phyloP scores from a whole-genome alignment of 306 rosid species.

The Pyrus pyrifolia region DNA sequence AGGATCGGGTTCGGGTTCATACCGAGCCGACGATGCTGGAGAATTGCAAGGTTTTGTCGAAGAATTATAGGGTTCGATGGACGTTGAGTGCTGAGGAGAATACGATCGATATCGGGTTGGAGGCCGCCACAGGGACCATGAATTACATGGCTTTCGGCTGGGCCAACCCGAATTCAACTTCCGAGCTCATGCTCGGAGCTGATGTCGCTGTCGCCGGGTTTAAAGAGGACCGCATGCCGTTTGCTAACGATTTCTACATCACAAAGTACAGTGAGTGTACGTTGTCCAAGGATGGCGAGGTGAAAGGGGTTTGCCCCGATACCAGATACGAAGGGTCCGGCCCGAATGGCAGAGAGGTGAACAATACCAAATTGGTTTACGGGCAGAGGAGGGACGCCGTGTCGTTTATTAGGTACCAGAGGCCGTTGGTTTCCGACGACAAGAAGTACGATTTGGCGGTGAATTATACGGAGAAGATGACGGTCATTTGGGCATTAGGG shows the following conservation, averaged over 20 bases:
- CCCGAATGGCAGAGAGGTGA: slow-evolving; percentile 34
- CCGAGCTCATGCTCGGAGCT: slow-evolving; percentile 63
- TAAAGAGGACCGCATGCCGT: slow-evolving; percentile 59
- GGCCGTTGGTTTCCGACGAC: slow-evolving; percentile 51
- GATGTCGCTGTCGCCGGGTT: slow-evolving; percentile 77
- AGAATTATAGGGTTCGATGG: slow-evolving; percentile 66
- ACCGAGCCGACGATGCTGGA: slow-evolving; percentile 55
- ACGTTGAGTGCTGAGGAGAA: slow-evolving; percentile 43
- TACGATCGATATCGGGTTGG: slow-evolving; percentile 63
- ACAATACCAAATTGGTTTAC: slow-evolving; percentile 50
- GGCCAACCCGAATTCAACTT: slow-evolving; percentile 49
- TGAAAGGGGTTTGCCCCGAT: slow-evolving; percentile 85
- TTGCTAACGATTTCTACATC: slow-evolving; percentile 72
- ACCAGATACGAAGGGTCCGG: slow-evolving; percentile 39
- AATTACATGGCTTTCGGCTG: slow-evolving; percentile 91
- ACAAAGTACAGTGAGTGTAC: slow-evolving; percentile 61
- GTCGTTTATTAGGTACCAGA: slow-evolving; percentile 54
- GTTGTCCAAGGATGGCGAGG: slow-evolving; percentile 35
- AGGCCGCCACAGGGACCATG: slow-evolving; percentile 58
- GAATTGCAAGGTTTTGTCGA: slow-evolving; percentile 59
- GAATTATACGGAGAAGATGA: slow-evolving; percentile 41
- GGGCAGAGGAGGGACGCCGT: slow-evolving; percentile 79
- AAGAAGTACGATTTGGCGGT: slow-evolving; percentile 62
- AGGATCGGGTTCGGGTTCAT: slow-evolving; percentile 16
- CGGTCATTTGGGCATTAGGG: slow-evolving; percentile 87